A percentile compares a stretch with the other conserved stretches of the same genome.
Conservation (phyloP, 1,284 basidiomycete genomes). For the Malassezia equina region DNA sequence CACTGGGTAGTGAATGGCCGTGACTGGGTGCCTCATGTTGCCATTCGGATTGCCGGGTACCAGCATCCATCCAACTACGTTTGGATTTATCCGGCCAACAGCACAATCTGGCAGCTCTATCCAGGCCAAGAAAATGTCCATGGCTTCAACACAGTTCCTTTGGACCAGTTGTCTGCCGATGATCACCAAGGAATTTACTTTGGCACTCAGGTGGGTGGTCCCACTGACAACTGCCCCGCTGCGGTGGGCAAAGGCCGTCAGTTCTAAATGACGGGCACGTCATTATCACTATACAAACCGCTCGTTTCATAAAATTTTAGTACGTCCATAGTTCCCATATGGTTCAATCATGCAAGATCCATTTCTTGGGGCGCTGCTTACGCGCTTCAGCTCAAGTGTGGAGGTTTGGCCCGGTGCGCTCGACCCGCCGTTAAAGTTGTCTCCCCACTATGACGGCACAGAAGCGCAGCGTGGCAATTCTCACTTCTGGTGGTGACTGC, state of each 20-base stretch:
- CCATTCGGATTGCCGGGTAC: slow-evolving; percentile 23
- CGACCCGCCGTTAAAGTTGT: neutral
- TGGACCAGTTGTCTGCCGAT: neutral
- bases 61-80: slow-evolving; percentile 28
- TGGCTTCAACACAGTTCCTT: slow-evolving; percentile 19
- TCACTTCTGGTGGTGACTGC: slow-evolving; percentile 93
- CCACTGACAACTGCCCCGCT: slow-evolving; percentile 25
- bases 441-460: neutral
- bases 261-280: too few species aligned
- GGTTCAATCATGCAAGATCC: too few species aligned
- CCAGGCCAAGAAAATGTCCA: slow-evolving; percentile 39
- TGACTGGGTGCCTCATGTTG: slow-evolving; percentile 29
- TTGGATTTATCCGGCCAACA: slow-evolving; percentile 32
- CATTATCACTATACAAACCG: too few species aligned
- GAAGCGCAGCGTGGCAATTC: slow-evolving; percentile 58
- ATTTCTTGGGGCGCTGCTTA: too few species aligned
- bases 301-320: too few species aligned
- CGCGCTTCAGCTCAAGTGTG: neutral
- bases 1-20: slow-evolving; percentile 29
- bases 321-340: too few species aligned
- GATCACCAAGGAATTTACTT: slow-evolving; percentile 39
- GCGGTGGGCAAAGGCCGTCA: neutral
- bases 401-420: neutral
- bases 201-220: slow-evolving; percentile 30
- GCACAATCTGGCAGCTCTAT: slow-evolving; percentile 22